Evolutionary conservation across 2,329 filamentous ascomycete genomes (phyloP).

Genomic region (Clarireedia sp.): DNA sequence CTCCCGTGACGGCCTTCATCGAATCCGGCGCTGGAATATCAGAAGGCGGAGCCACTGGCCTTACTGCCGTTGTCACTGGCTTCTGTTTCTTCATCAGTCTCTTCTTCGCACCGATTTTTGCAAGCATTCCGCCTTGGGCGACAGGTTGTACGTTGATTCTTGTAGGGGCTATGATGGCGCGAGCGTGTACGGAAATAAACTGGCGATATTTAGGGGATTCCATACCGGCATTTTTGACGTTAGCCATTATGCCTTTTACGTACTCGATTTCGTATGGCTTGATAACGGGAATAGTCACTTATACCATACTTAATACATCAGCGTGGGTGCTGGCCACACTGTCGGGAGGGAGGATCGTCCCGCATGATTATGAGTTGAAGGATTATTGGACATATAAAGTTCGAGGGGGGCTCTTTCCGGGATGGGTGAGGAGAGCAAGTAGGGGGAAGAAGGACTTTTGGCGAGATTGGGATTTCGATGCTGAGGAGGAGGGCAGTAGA

Average conservation of each 20-base stretch:
- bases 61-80: conserved; percentile 74
- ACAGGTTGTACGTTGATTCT: conserved; percentile 83
- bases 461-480: conserved; percentile 22
- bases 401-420: conserved; percentile 65
- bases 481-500: conserved; percentile 11
- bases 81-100: conserved; percentile 80
- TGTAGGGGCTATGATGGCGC: conserved; percentile 81
- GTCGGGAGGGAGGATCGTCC: conserved; percentile 62
- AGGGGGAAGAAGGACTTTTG: conserved; percentile 19
- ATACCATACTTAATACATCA: conserved; percentile 65
- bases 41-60: conserved; percentile 75
- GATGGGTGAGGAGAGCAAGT: conserved; percentile 56
- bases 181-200: conserved; percentile 74
- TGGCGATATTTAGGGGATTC: conserved; percentile 81
- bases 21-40: conserved; percentile 87
- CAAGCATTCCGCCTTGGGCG: conserved; percentile 82
- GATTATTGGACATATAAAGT: conserved; percentile 76
- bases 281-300: conserved; percentile 69
- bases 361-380: conserved; percentile 66
- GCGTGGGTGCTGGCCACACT: conserved; percentile 61
- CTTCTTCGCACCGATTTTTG: conserved; percentile 87
- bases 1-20: conserved; percentile 80
- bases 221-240: conserved; percentile 75
- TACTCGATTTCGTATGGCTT: conserved; percentile 84
- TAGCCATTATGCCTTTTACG: conserved; percentile 81